phyloP scores from a whole-genome alignment of 208 protist species.

The Leishmania gerbilli region DNA sequence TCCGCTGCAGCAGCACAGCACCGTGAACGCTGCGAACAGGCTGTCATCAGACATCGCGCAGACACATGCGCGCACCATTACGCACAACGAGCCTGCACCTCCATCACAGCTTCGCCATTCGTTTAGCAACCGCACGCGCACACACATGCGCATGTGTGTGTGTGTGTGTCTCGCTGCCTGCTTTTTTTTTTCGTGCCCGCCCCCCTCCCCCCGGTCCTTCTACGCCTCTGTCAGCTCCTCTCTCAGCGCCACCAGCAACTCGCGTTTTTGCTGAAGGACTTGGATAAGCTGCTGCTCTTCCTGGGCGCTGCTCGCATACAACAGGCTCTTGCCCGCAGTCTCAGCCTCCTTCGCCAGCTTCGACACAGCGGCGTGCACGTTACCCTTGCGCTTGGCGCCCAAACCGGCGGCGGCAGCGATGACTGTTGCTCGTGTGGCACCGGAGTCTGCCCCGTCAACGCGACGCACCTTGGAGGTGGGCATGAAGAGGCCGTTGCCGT shows the following conservation, averaged over 20 bases:
- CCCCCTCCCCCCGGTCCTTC: background rate
- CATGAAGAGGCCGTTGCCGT: slow-evolving; percentile 33
- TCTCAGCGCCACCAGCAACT: slow-evolving; percentile 18
- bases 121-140: background rate
- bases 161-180: no score
- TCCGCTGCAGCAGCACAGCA: background rate
- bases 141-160: background rate
- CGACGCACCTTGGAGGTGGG: slow-evolving; percentile 31
- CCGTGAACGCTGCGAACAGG: background rate
- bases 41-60: background rate
- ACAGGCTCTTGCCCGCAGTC: slow-evolving; percentile 12
- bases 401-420: slow-evolving; percentile 9
- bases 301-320: slow-evolving; percentile 16
- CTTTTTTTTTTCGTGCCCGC: no score
- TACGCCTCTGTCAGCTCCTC: slow-evolving; percentile 23
- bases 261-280: slow-evolving; percentile 28
- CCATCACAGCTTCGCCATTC: background rate
- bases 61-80: background rate
- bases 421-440: background rate
- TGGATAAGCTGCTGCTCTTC: slow-evolving; percentile 28
- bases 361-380: slow-evolving; percentile 25
- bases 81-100: background rate
- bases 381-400: slow-evolving; percentile 20
- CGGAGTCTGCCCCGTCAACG: slow-evolving; percentile 21
- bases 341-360: slow-evolving; percentile 33